Base-by-base conservation (phyloP, 1,284 basidiomycete genomes). In the Volvariella volvacea region DNA sequence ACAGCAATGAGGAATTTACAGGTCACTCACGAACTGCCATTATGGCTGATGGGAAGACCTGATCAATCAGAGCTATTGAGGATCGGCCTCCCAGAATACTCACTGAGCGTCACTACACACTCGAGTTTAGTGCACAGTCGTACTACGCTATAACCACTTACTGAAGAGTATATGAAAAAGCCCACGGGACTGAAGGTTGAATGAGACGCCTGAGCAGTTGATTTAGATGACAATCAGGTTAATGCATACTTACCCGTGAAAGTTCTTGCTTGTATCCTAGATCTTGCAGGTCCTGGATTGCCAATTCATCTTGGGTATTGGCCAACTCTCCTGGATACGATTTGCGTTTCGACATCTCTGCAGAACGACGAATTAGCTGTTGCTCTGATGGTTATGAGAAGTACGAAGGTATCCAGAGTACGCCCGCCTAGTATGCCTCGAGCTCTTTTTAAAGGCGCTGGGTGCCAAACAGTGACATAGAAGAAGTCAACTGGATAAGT, bases 61-160 rank as follows among this genome's bases (percentile, higher is more conserved):
- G 9, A 22, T 40, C 8, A 22, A 37, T 22, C 42, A n/a, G n/a
- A n/a, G n/a, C n/a, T n/a, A n/a, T n/a, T n/a, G n/a, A n/a, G n/a
- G n/a, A n/a, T n/a, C n/a, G n/a, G n/a, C n/a, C n/a, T n/a, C n/a
- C n/a, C n/a, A n/a, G n/a, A n/a, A 28, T 15, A 47, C 62, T 15
- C 46, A 74, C 73, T 68, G 32, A 76, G 57, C 3, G 70, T 63
- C 73, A 75, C 73, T 75, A n/a, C n/a, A n/a, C n/a, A n/a, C n/a
- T n/a, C n/a, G n/a, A n/a, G n/a, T n/a, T n/a, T n/a, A n/a, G n/a
- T n/a, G n/a, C n/a, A n/a, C n/a, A n/a, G n/a, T n/a, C n/a, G n/a
- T n/a, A n/a, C n/a, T n/a, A n/a, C n/a, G n/a, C n/a, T n/a, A n/a
- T n/a, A n/a, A n/a, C n/a, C n/a, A 54, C 72, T 53, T 48, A 78